Base-by-base conservation (phyloP, 371 early-diverging fungal species). In the Lichtheimia hyalospora region DNA sequence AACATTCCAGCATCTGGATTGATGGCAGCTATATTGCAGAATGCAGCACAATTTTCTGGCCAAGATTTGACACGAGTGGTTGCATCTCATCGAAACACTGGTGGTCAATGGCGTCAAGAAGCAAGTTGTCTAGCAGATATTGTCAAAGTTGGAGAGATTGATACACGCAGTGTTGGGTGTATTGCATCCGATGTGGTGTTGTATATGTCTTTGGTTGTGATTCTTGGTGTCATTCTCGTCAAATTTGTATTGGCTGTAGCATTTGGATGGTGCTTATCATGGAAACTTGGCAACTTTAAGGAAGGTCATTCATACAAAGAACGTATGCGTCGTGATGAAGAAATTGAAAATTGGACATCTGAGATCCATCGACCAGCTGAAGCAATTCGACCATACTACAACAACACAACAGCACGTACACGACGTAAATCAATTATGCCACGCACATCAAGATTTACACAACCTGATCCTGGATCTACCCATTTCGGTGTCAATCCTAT, bases 101-200 rank as follows among this genome's bases (percentile, higher is more conserved):
- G 53, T 0, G 48, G 27, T 5, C 18, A 55, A 42, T 78, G 78
- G 75, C 67, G 60, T 46, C 25, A 66, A 62, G 70, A 70, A 43
- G 88, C 85, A 16, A 63, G 78, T 20, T 92, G 93, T 61, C 65
- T 91, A 48, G 60, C 75, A 15, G 86, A 87, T 6, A 71, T 83
- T 12, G 84, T 89, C 77, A 83, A 86, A 52, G 89, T 91, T 14
- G 94, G 92, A 5, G 84, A 85, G 20, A 75, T 93, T n/a, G 92
- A 92, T 63, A 84, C 87, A 8, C 79, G 82, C 56, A 83, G 91
- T 12, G 63, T 80, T 10, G 83, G 86, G 10, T 92, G 94, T 68
- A 79, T 91, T 58, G 77, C 89, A 0, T 82, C 92, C 5, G 81
- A 92, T 69, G 68, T 80, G 0, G 81, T 88, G 0, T 69, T 88